A percentile compares a stretch with the other conserved stretches of the same genome.
phyloP scores from a whole-genome alignment of 345 rosid genomes.

The Citrus sinensis region DVS_A1.0 CM039163.1:51472501-51473000 shows the following conservation, averaged over 20 bases:
- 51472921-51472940: slow-evolving; percentile 87
- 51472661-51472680: background rate
- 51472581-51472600: background rate
- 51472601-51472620: background rate
- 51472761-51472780: slow-evolving; percentile 17
- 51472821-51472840: slow-evolving; percentile 48
- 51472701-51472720: background rate
- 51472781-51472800: slow-evolving; percentile 31
- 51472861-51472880: slow-evolving; percentile 68
- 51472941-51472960: slow-evolving; percentile 55
- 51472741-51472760: slow-evolving; percentile 13
- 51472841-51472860: slow-evolving; percentile 77
- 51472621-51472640: background rate
- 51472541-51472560: background rate
- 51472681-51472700: background rate
- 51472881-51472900: slow-evolving; percentile 56
- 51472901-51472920: slow-evolving; percentile 67
- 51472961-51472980: slow-evolving; percentile 83
- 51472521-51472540: too few relatives aligned
- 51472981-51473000: slow-evolving; percentile 85
- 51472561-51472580: background rate
- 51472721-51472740: background rate
- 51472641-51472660: background rate
- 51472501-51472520: background rate
- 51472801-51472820: slow-evolving; percentile 63